A percentile compares a stretch with the other conserved stretches of the same genome.
Evolutionary conservation across 176 grass and related monocot species (phyloP).

Genomic region (Oryza nivara): DNA sequence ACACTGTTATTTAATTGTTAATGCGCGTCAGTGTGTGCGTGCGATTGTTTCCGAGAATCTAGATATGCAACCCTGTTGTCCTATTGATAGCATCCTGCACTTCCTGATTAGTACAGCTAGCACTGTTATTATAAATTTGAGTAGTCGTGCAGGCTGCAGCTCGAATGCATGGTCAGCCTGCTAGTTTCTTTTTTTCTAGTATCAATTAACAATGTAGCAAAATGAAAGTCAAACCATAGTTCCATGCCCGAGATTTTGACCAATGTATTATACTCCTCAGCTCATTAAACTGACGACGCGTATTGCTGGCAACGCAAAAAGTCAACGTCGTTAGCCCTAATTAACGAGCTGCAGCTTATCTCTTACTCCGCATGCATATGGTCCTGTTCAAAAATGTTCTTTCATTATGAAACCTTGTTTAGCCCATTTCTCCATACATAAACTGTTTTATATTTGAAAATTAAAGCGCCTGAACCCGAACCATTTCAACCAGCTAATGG

Average conservation of each 20-base stretch:
- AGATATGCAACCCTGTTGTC: background rate
- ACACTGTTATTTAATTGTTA: background rate
- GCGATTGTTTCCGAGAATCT: background rate
- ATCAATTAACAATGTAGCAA: background rate
- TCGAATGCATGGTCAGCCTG: background rate
- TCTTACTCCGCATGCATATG: background rate
- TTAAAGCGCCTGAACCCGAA: too few relatives aligned
- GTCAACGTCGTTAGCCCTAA: constrained; percentile 10
- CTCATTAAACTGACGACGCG: background rate
- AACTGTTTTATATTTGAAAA: too few relatives aligned
- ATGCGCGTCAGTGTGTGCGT: background rate
- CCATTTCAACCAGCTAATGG: too few relatives aligned
- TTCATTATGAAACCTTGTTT: background rate
- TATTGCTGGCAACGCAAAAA: background rate
- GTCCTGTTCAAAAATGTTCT: background rate
- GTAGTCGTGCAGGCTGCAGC: background rate
- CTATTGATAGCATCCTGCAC: background rate
- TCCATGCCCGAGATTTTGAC: constrained; percentile 34
- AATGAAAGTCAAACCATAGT: constrained; percentile 18
- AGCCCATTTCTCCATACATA: background rate
- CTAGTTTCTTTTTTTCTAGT: background rate
- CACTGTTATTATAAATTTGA: background rate
- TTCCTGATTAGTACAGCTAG: background rate
- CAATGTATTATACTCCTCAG: background rate
- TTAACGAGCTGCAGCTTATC: background rate